These are phyloP conservation scores for Fusarium coicis DNA, from an alignment of 2,329 filamentous ascomycete genomes.

Conservation along the genomic window DNA sequence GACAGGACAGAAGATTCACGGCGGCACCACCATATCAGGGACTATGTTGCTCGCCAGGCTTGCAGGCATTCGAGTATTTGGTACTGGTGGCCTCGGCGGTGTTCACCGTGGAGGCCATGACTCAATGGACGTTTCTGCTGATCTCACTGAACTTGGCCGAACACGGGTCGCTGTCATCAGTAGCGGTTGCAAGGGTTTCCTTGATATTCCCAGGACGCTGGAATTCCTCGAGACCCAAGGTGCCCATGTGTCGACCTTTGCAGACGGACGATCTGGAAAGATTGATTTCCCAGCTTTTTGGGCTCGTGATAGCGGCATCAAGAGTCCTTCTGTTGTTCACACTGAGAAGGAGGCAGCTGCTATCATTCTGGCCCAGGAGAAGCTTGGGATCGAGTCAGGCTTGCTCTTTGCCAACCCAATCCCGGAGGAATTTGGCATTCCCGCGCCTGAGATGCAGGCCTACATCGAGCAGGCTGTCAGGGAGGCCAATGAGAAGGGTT, in stretches of 20 bases:
- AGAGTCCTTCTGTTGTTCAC: slow-evolving; percentile 79
- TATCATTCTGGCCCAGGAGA: slow-evolving; percentile 84
- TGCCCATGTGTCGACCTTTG: slow-evolving; percentile 88
- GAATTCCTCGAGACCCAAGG: slow-evolving; percentile 80
- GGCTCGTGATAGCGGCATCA: slow-evolving; percentile 84
- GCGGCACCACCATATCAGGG: slow-evolving; percentile 91
- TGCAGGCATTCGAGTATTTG: slow-evolving; percentile 92
- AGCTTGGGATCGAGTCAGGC: slow-evolving; percentile 78
- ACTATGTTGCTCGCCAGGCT: slow-evolving; percentile 91
- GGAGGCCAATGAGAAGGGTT: slow-evolving; percentile 72
- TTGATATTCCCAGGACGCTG: slow-evolving; percentile 89
- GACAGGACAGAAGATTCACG: slow-evolving; percentile 73
- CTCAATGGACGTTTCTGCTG: slow-evolving; percentile 93
- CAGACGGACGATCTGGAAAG: slow-evolving; percentile 76
- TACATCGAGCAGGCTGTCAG: slow-evolving; percentile 75
- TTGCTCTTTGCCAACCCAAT: slow-evolving; percentile 92
- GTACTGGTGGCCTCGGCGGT: slow-evolving; percentile 92
- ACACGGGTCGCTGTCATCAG: slow-evolving; percentile 89
- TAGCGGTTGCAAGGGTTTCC: slow-evolving; percentile 94
- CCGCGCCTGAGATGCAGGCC: slow-evolving; percentile 74
- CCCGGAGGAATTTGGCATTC: slow-evolving; percentile 74
- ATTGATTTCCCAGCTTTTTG: slow-evolving; percentile 95
- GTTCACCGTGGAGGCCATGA: slow-evolving; percentile 90
- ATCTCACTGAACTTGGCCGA: slow-evolving; percentile 91
- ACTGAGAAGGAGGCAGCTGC: slow-evolving; percentile 85